Evolutionary conservation across 768 basidiomycete species (phyloP), one percentile per base, ranked within the genome.

Genomic region (Tubosaeta sp.): DNA sequence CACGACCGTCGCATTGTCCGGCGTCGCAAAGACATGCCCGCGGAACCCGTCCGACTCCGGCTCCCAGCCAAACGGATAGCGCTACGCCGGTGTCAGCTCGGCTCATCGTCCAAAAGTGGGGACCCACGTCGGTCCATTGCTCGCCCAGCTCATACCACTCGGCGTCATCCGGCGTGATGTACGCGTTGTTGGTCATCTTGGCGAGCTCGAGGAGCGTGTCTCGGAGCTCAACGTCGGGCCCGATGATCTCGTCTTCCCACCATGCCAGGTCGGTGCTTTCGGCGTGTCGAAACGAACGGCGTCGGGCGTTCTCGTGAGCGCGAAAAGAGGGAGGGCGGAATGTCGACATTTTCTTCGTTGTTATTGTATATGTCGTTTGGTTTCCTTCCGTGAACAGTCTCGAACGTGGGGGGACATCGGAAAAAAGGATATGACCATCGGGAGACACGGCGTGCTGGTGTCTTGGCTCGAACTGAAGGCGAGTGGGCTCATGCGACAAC

Each of bases 141-240:
- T 74, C 77, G 2, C 74, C 77, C 42, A 94, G 61, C 43, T 88
- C 82, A 66, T 91, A 95, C 95, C 95, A 98, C 1, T 66, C 78
- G 6, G 69, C 53, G 50, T 86, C 82, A 8, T 76, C 75, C 0
- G 82, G 82, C 11, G 74, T 63, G 14, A 86, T 70, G 72, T 97
- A 97, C 44, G 95, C 92, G 64, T 98, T 92, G 62, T 86, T 90
- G 37, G 91, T 82, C 91, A 99, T 97, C 81, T 92, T 97, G 10
- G 94, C 95, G 43, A 99, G 78, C 53, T 82, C 74, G 32, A 89
- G 74, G 29, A 98, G 71, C 2, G 90, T 88, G 55, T 85, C 81
- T 39, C 91, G 76, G 46, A 80, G 82, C 60, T 84, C 82, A 19
- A 90, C 78, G 67, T 97, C 84, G 3, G 95, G 95, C 0, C 74